Conservation (phyloP, 2,329 filamentous ascomycete species). For the Colletotrichum sp. region DNA sequence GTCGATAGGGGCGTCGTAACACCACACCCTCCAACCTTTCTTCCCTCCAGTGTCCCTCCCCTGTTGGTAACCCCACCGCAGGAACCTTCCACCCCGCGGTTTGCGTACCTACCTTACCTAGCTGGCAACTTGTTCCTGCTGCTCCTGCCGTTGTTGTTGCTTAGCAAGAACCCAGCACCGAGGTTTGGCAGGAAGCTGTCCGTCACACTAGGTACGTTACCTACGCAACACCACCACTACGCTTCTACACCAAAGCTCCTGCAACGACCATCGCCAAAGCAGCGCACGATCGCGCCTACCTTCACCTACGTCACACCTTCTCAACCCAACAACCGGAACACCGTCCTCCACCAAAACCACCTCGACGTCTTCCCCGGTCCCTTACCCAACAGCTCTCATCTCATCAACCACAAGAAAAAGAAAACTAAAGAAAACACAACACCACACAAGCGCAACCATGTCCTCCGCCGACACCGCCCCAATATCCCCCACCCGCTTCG, state of each 20-base stretch:
- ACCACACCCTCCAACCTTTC: not conserved
- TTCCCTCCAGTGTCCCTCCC: not conserved
- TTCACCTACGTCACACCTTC: not conserved
- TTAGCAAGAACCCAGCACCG: not conserved
- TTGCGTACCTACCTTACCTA: not conserved
- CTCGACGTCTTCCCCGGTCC: not conserved
- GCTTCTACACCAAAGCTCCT: not conserved
- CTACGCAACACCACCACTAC: not conserved
- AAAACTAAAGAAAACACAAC: not conserved
- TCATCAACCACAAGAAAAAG: not conserved
- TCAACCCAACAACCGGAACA: not conserved
- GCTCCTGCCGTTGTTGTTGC: not conserved
- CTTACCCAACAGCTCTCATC: not conserved
- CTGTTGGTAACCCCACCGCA: not conserved
- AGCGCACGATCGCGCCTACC: not conserved
- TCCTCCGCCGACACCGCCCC: conserved; percentile 68
- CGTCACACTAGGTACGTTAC: not conserved
- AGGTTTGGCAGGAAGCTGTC: not conserved
- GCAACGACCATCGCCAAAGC: not conserved
- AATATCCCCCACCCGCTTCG: conserved; percentile 67
- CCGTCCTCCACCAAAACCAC: not conserved
- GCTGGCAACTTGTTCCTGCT: not conserved
- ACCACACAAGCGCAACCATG: conserved; percentile 45
- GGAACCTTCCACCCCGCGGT: conserved; percentile 18
- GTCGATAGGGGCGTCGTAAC: not conserved